These are phyloP conservation scores for Pseudogymnoascus sp. DNA, from an alignment of 2,329 filamentous ascomycete species.

Conservation along the genomic window DNA sequence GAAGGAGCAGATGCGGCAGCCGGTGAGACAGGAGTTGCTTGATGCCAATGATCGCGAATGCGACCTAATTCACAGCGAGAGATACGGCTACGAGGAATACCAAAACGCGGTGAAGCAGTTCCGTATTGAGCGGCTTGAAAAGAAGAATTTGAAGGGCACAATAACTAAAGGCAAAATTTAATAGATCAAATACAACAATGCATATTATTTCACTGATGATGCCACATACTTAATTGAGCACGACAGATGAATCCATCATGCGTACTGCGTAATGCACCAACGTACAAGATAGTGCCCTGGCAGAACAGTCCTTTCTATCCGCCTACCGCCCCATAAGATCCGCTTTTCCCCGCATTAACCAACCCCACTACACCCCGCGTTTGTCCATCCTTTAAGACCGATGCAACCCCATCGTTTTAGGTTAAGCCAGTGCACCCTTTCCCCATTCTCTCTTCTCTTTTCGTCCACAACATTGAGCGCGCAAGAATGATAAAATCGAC, in stretches of 20 bases:
- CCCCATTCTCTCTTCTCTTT: too few relatives aligned
- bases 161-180: slow-evolving; percentile 5
- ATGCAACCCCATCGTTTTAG: background rate
- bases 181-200: background rate
- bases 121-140: slow-evolving; percentile 9
- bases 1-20: slow-evolving; percentile 19
- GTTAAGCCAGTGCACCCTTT: background rate
- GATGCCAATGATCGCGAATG: slow-evolving; percentile 16
- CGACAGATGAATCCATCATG: background rate
- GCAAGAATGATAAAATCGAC: background rate
- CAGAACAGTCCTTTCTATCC: background rate
- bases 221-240: background rate
- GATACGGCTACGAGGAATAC: slow-evolving; percentile 12
- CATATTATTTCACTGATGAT: background rate
- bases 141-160: slow-evolving; percentile 9
- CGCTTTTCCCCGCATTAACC: background rate
- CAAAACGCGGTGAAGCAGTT: slow-evolving; percentile 10
- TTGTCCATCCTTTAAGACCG: background rate
- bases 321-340: background rate
- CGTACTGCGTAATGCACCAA: background rate
- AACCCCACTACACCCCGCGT: background rate
- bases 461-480: background rate
- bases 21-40: slow-evolving; percentile 15
- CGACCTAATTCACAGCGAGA: slow-evolving; percentile 10
- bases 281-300: background rate